Evolutionary conservation across 2,329 filamentous ascomycete genomes (phyloP), one percentile per base, ranked within the genome.

Genomic region (Ascochyta fabae): DNA sequence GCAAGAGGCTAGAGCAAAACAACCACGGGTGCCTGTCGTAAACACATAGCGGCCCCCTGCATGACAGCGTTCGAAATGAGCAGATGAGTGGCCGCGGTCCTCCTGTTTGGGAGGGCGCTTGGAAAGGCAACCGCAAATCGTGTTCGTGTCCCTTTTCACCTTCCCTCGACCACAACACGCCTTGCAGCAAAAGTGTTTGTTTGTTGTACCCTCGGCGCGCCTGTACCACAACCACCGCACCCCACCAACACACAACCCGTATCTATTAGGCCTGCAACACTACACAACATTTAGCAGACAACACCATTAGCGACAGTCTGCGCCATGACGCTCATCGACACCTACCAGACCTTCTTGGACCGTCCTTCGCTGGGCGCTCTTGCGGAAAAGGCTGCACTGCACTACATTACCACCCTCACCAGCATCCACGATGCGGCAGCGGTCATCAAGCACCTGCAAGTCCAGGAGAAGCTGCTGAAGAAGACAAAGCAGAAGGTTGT

Each of bases 341-440:
- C 78, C 69, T 83, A 83, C 68, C 65, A 78, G 59, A 67, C 70
- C 6, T 83, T 81, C 65, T 70, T 83, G 51, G 75, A 74, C 54
- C 73, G 70, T 48, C 81, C 80, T 16, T 76, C 70, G 52, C 64
- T 74, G 44, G 73, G 71, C 43, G 75, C 73, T 36, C 76, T 83
- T 41, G 75, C 80, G 42, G 74, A 74, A 50, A 74, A 77, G 61
- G 80, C 80, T 43, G 73, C 77, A 12, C 72, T 83, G 65, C 87
- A 94, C 81, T 99, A 98, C 81, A 88, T 98, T 75, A 92, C 93
- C 52, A 96, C 94, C 7, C 88, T 92, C 12, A 92, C 88, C 31
- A 86, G 86, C 61, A 81, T 96, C 72, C 81, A 83, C 59, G 87
- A 91, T 65, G 77, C 89, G 42, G 83, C 87, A 47, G 86, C 91